phyloP scores from a whole-genome alignment of 108 stramenopile species.

The Schizochytrium sp. region DNA sequence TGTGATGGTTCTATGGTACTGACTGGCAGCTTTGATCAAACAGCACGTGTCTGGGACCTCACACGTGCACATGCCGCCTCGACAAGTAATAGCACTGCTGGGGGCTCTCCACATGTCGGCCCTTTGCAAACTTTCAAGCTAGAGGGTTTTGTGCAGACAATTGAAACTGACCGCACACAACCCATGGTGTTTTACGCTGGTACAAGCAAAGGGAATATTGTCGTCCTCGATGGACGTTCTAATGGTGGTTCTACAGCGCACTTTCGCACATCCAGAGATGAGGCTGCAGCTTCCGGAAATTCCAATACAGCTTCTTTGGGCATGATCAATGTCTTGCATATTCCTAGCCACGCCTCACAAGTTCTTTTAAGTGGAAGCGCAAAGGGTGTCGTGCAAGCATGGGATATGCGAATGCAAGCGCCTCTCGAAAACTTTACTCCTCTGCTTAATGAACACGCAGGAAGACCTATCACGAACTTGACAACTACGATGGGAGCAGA shows the following conservation, averaged over 20 bases:
- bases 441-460: conserved; percentile 36
- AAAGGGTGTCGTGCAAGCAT: conserved; percentile 37
- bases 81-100: neutral
- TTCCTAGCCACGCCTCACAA: neutral
- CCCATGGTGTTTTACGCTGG: neutral
- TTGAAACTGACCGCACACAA: conserved; percentile 4
- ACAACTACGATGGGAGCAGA: neutral
- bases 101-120: neutral
- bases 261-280: neutral
- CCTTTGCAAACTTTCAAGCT: conserved; percentile 3
- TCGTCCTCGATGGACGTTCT: neutral
- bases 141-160: conserved; percentile 10
- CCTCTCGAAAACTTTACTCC: conserved; percentile 5
- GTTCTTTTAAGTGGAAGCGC: conserved; percentile 3
- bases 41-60: conserved; percentile 8
- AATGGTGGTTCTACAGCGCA: neutral
- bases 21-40: conserved; percentile 38
- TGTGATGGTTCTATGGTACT: conserved; percentile 23
- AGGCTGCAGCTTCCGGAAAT: neutral
- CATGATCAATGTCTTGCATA: conserved; percentile 27
- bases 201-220: conserved; percentile 9
- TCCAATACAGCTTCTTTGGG: neutral
- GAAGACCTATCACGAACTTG: neutral
- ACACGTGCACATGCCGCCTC: neutral
- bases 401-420: neutral